Conservation (phyloP, 1,139 yeast genomes). For the Fermentozyma sake region DNA sequence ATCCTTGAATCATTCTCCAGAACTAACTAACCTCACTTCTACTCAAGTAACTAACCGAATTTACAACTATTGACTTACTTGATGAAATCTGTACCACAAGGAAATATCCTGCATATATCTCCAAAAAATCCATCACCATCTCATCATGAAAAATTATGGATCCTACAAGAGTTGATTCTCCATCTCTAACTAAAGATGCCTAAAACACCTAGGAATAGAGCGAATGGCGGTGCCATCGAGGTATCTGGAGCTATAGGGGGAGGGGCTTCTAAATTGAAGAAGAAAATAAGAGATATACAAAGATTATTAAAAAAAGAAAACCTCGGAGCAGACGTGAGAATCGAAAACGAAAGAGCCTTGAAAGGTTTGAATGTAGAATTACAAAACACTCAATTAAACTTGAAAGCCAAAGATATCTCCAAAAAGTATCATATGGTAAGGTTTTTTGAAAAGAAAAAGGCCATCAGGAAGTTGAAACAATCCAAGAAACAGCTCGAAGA, state of each 20-base stretch:
- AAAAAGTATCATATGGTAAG: conserved; percentile 90
- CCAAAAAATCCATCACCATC: conserved; percentile 1
- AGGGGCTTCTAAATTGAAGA: conserved; percentile 58
- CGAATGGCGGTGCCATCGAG: conserved; percentile 16
- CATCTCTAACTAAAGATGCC: conserved; percentile 12
- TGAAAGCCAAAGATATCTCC: conserved; percentile 56
- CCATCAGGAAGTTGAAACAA: conserved; percentile 67
- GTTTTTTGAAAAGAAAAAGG: conserved; percentile 89
- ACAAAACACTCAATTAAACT: conserved; percentile 45
- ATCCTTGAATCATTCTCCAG: too few relatives aligned
- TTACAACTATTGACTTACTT: too few relatives aligned
- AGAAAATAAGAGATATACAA: conserved; percentile 82
- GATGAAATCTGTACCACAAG: too few relatives aligned
- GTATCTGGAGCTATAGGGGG: conserved; percentile 31
- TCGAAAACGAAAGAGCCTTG: conserved; percentile 84
- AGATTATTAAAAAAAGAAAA: conserved; percentile 60
- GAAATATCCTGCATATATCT: too few relatives aligned
- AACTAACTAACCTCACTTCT: too few relatives aligned
- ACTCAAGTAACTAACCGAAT: too few relatives aligned
- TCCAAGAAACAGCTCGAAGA: conserved; percentile 47
- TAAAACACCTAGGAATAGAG: conserved; percentile 10
- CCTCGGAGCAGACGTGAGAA: conserved; percentile 69
- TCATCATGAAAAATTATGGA: not conserved
- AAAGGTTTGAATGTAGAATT: conserved; percentile 69
- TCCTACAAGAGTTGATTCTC: too few relatives aligned